A percentile compares a stretch with the other conserved stretches of the same genome.
phyloP scores from a whole-genome alignment of 2,329 filamentous ascomycete genomes.

The Lizonia empirigonia region DNA sequence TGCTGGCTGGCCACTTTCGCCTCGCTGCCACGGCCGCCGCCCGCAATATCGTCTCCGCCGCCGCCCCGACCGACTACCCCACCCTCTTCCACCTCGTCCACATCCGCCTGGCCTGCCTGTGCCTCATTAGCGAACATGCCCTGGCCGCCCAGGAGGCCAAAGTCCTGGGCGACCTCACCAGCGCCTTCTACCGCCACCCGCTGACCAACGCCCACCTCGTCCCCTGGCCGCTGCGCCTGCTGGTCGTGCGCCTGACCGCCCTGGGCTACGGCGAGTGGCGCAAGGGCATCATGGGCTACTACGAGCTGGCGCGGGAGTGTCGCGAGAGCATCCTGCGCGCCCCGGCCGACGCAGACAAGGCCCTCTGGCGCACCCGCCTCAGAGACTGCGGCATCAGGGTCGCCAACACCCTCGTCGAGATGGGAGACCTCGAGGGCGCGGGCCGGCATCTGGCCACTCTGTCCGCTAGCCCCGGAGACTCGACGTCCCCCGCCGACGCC shows the following conservation, averaged over 20 bases:
- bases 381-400: conserved; percentile 73
- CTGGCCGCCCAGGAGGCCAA: conserved; percentile 66
- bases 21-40: conserved; percentile 73
- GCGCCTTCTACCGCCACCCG: conserved; percentile 58
- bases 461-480: conserved; percentile 2
- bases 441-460: conserved; percentile 72
- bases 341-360: conserved; percentile 58
- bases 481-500: conserved; percentile 29
- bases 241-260: conserved; percentile 82
- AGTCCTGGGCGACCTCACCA: conserved; percentile 64
- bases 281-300: conserved; percentile 85
- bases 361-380: conserved; percentile 74
- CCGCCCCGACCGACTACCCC: conserved; percentile 62
- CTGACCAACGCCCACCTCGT: conserved; percentile 63
- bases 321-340: conserved; percentile 60
- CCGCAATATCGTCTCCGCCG: conserved; percentile 60
- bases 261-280: conserved; percentile 85
- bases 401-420: conserved; percentile 74
- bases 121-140: conserved; percentile 71
- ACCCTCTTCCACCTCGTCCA: conserved; percentile 80
- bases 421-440: conserved; percentile 85
- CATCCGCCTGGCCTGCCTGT: conserved; percentile 79
- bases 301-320: conserved; percentile 83
- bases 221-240: conserved; percentile 84
- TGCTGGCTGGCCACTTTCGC: conserved; percentile 77